These are phyloP conservation scores for Psilocybe mexicana DNA, from an alignment of 1,284 basidiomycete genomes.

Conservation along the genomic window DNA sequence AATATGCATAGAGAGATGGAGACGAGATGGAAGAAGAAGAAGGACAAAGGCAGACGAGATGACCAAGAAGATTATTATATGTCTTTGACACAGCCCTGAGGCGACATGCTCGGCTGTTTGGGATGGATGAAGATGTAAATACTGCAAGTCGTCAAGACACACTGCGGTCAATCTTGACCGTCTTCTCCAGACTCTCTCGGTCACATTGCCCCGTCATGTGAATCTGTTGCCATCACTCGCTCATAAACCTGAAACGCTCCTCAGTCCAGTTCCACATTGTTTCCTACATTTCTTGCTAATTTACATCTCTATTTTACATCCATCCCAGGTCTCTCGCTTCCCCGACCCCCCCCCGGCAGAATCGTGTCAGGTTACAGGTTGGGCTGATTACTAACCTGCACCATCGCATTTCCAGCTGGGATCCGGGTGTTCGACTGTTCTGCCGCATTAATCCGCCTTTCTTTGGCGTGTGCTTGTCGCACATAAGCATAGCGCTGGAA, in stretches of 20 bases:
- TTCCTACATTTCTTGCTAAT: not conserved
- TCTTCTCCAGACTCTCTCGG: constrained; percentile 11
- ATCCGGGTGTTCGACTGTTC: constrained; percentile 27
- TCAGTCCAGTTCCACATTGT: not conserved
- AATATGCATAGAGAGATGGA: constrained; percentile 28
- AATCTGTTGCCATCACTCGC: constrained; percentile 13
- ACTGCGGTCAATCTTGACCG: constrained; percentile 21
- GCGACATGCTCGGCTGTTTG: constrained; percentile 20
- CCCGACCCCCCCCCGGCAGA: too few relatives aligned
- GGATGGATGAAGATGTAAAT: constrained; percentile 1
- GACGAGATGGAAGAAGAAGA: constrained; percentile 20
- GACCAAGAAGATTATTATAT: constrained; percentile 11
- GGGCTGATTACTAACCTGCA: constrained; percentile 21
- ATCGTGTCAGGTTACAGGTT: constrained; percentile 29
- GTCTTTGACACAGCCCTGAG: constrained; percentile 21
- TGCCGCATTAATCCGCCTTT: constrained; percentile 39
- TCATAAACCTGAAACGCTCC: not conserved
- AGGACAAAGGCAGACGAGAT: constrained; percentile 13
- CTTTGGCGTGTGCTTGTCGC: constrained; percentile 65
- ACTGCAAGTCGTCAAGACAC: constrained; percentile 19
- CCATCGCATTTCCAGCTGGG: constrained; percentile 29
- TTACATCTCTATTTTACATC: not conserved
- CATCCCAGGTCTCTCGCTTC: not conserved
- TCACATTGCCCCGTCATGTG: constrained; percentile 20
- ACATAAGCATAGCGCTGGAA: constrained; percentile 90